Evolutionary conservation across 2,329 filamentous ascomycete species (phyloP).

Genomic region (Colletotrichum scovillei): DNA sequence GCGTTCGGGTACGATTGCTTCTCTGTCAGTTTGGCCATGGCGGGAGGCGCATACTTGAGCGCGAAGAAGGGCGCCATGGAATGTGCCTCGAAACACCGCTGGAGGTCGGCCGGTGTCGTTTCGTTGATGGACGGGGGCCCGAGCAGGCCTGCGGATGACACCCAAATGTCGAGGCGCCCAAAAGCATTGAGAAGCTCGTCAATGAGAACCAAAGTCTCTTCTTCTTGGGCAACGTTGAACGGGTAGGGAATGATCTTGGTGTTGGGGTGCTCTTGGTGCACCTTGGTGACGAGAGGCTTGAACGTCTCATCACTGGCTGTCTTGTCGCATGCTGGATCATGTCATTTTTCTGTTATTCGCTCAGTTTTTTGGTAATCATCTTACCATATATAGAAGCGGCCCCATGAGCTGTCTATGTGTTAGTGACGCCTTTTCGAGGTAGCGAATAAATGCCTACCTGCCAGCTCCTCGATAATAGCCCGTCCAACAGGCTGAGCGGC

Average conservation of each 20-base stretch:
- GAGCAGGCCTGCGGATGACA: slow-evolving; percentile 67
- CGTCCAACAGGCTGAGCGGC: slow-evolving; percentile 70
- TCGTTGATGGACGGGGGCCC: slow-evolving; percentile 67
- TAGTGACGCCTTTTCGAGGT: slow-evolving; percentile 23
- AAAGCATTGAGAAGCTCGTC: slow-evolving; percentile 72
- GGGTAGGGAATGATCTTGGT: slow-evolving; percentile 72
- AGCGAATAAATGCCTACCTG: slow-evolving; percentile 50
- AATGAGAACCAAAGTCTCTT: slow-evolving; percentile 69
- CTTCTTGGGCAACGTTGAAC: slow-evolving; percentile 67
- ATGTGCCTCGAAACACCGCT: slow-evolving; percentile 70
- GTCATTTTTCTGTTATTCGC: background rate
- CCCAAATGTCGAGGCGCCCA: slow-evolving; percentile 70
- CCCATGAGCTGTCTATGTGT: slow-evolving; percentile 62
- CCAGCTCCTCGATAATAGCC: slow-evolving; percentile 69
- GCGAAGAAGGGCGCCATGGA: slow-evolving; percentile 73
- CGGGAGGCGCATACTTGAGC: slow-evolving; percentile 71
- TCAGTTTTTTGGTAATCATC: background rate
- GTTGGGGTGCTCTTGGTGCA: slow-evolving; percentile 59
- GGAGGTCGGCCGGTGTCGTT: slow-evolving; percentile 66
- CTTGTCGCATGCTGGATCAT: slow-evolving; percentile 58
- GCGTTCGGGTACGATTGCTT: slow-evolving; percentile 69
- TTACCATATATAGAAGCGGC: slow-evolving; percentile 71
- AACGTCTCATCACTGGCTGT: slow-evolving; percentile 52
- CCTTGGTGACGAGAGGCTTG: slow-evolving; percentile 51
- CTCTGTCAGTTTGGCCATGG: slow-evolving; percentile 69